Evolutionary conservation across 371 early-diverging fungal genomes (phyloP).

Genomic region (Syncephalastrum sp.): DNA sequence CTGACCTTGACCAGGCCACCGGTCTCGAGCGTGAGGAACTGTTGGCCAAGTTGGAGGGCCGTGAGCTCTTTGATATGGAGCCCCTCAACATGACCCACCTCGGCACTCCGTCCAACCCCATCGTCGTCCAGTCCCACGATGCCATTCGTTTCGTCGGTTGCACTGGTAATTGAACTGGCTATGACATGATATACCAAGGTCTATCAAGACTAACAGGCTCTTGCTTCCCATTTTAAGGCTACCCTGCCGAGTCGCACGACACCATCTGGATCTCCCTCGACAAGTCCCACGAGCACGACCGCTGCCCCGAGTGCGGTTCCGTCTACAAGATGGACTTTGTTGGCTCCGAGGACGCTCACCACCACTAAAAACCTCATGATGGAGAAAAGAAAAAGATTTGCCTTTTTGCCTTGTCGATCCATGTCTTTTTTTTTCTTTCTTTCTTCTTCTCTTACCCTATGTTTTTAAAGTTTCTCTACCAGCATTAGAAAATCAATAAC

Average conservation of each 20-base stretch:
- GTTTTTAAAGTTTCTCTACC: too few species aligned
- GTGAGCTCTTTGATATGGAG: slow-evolving; percentile 85
- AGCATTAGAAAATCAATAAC: too few species aligned
- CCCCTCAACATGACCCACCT: slow-evolving; percentile 76
- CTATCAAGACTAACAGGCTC: too few species aligned
- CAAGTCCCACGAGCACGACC: slow-evolving; percentile 78
- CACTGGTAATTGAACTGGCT: slow-evolving; percentile 70
- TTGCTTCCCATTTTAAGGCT: slow-evolving; percentile 50
- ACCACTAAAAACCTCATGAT: slow-evolving; percentile 29
- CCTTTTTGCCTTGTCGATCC: slow-evolving; percentile 4
- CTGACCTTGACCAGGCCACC: slow-evolving; percentile 89
- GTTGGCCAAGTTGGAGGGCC: slow-evolving; percentile 81
- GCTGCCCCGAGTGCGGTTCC: slow-evolving; percentile 96
- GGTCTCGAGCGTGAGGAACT: slow-evolving; percentile 92
- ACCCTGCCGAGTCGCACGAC: slow-evolving; percentile 88
- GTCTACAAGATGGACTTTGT: slow-evolving; percentile 68
- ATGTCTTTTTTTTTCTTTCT: neutral
- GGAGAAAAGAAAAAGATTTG: slow-evolving; percentile 6
- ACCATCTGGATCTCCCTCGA: slow-evolving; percentile 79
- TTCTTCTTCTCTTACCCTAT: too few species aligned
- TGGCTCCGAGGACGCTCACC: slow-evolving; percentile 48
- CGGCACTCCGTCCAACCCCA: slow-evolving; percentile 86
- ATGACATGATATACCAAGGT: too few species aligned
- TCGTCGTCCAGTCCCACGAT: slow-evolving; percentile 84
- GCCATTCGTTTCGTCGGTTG: slow-evolving; percentile 89